Evolutionary conservation across 768 basidiomycete genomes (phyloP), one percentile per base, ranked within the genome.

Genomic region (Russula earlei): DNA sequence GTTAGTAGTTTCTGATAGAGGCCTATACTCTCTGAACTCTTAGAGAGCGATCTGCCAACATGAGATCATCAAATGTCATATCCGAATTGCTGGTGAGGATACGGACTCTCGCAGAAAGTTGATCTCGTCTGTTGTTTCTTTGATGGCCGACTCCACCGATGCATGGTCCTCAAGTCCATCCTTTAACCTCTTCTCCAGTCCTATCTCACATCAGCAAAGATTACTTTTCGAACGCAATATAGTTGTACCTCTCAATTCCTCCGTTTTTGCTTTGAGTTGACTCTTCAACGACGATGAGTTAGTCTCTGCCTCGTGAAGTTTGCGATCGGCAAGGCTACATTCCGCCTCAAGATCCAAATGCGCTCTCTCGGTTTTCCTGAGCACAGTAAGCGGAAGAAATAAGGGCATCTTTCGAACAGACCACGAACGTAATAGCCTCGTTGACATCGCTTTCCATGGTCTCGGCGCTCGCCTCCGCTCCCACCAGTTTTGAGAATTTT

Each of bases 381-480:
- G 20, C 5, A 37, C 15, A 15, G 17, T 56, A 9, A 52, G 47
- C 31, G 11, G n/a, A n/a, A n/a, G n/a, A 20, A 42, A 25, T 34
- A 29, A 15, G 17, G 20, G 52, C 15, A 47, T 7, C 8, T 7
- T 33, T 34, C 40, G 15, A 33, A 19, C 20, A 1, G 27, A 47
- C 27, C 15, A 75, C 80, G 66, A 50, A 92, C 90, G 71, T 67
- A 10, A 75, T 68, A 8, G 81, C 65, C 17, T 75, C 74, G 22
- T 85, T 82, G 5, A 89, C 75, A 54, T 88, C 85, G 17, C 74
- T 74, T 62, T 95, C 92, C 74, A 95, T 85, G 1, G 76, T 81
- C 9, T 83, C 83, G 1, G 74, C 70, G 6, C 75, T 72, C 0
- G 83, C 73, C 37, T 85, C 80, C 40, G 69, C 71, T 14, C 82